These are phyloP conservation scores for Brassica napus DNA, from an alignment of 345 rosid species.

Conservation along the genomic window DNA sequence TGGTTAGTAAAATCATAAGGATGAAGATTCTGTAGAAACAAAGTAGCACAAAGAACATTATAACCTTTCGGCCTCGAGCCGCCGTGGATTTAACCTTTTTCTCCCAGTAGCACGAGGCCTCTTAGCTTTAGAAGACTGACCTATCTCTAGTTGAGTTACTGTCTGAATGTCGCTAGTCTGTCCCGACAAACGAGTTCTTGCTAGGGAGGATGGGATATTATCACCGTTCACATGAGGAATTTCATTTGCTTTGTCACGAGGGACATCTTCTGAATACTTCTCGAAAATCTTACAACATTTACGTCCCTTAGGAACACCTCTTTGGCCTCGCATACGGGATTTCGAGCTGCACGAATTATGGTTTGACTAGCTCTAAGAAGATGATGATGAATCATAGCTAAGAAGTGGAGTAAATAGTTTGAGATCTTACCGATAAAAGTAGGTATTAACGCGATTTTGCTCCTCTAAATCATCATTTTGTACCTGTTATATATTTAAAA, in stretches of 20 bases:
- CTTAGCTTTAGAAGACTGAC: background rate
- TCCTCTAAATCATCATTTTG: background rate
- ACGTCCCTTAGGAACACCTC: background rate
- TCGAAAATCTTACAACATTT: background rate
- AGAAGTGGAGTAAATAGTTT: background rate
- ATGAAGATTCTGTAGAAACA: background rate
- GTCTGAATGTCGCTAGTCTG: background rate
- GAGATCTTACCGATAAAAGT: background rate
- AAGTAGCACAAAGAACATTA: background rate
- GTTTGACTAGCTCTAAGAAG: background rate
- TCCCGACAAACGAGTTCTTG: background rate
- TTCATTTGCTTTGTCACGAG: background rate
- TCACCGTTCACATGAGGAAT: background rate
- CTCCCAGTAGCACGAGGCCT: background rate
- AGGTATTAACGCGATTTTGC: background rate
- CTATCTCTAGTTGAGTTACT: background rate
- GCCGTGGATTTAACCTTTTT: background rate
- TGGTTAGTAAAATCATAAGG: background rate
- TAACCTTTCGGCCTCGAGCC: background rate
- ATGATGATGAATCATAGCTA: background rate
- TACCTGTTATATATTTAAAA: background rate
- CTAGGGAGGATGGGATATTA: background rate
- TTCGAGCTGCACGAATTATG: background rate
- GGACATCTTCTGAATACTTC: background rate
- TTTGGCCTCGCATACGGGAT: background rate